Evolutionary conservation across 2,329 filamentous ascomycete genomes (phyloP), one percentile per base, ranked within the genome.

Genomic region (Cladophialophora exuberans): DNA sequence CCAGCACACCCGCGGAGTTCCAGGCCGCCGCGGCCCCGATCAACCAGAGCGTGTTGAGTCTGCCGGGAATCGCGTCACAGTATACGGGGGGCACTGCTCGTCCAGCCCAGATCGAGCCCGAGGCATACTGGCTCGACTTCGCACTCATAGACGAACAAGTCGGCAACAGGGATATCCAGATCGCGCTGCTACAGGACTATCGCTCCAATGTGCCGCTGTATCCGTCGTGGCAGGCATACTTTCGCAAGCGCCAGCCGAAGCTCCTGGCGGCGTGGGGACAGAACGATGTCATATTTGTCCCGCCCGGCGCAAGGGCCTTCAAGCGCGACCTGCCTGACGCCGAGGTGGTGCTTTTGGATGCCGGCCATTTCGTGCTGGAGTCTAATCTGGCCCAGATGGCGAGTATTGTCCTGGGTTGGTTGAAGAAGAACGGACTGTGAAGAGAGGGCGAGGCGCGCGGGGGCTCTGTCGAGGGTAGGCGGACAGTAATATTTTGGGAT

Each of bases 181-280:
- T 85, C 1, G 79, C 80, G 58, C 63, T 85, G 2, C 77, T 85
- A 31, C 74, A 78, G 52, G 80, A 84, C 59, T 85, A 85, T 60
- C 67, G 72, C 17, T 80, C 67, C 13, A 85, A 84, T 63, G 59
- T 83, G 2, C 58, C 64, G 0, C 64, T 79, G 18, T 84, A 84
- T 62, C 76, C 78, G 0, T 61, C 70, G 4, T 83, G 81, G 48
- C 83, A 85, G 26, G 69, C 76, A 41, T 85, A 80, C 54, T 77
- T 85, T 39, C 68, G 77, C 3, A 65, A 71, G 9, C 76, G 70
- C 0, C 68, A 76, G 42, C 75, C 82, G 0, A 81, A 81, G 0
- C 62, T 84, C 3, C 64, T 85, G 54, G 79, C 80, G 1, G 72
- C 78, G 3, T 85, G 83, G 83, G 82, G 82, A 0, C 78, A 78